These are phyloP conservation scores for Uronychia setigera DNA, from an alignment of 73 alveolate genomes.

Conservation along the genomic window DNA sequence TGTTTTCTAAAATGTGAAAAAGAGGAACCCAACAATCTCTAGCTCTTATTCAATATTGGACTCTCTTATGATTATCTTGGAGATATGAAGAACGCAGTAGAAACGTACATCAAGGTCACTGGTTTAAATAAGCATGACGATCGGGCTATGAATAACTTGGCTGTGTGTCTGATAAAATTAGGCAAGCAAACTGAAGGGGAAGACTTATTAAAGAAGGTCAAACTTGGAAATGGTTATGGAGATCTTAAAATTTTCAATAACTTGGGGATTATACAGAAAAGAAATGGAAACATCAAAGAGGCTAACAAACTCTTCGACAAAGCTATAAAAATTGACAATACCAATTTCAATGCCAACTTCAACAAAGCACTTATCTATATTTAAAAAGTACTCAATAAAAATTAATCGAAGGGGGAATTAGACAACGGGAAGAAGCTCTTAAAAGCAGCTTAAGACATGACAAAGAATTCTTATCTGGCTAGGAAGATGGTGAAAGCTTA, in stretches of 20 bases:
- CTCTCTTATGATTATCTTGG: not conserved
- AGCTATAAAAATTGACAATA: constrained; percentile 23
- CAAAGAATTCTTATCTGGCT: not conserved
- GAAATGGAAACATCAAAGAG: constrained; percentile 8
- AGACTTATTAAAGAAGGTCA: not conserved
- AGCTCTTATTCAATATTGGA: not conserved
- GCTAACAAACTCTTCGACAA: constrained; percentile 9
- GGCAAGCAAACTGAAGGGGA: not conserved
- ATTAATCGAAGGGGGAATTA: not conserved
- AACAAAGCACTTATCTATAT: constrained; percentile 2
- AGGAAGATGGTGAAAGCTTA: not conserved
- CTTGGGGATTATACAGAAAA: constrained; percentile 7
- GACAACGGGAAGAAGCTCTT: not conserved
- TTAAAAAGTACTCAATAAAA: not conserved
- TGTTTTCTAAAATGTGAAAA: not conserved
- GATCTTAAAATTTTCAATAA: constrained; percentile 22
- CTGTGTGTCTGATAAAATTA: not conserved
- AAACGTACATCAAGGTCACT: not conserved
- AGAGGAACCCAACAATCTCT: not conserved
- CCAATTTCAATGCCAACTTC: constrained; percentile 7
- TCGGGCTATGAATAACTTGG: not conserved
- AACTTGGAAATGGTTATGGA: not conserved
- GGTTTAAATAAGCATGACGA: not conserved
- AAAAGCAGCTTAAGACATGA: not conserved
- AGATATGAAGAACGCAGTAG: not conserved